A percentile compares a stretch with the other conserved stretches of the same genome.
phyloP scores from a whole-genome alignment of 1,284 basidiomycete genomes.

The Cutaneotrichosporon sp. region DNA sequence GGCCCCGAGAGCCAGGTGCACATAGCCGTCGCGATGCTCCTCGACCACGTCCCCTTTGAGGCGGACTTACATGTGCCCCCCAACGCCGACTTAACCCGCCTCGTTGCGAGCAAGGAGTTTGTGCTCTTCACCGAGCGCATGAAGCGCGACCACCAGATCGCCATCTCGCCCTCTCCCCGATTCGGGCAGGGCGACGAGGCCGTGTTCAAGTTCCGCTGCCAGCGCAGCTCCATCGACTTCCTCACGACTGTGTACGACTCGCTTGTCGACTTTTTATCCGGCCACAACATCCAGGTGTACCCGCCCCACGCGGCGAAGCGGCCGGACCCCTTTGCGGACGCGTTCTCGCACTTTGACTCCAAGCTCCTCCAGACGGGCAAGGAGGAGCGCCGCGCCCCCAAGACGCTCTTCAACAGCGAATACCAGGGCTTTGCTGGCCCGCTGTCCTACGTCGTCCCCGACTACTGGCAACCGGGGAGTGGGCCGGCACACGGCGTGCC shows the following conservation, averaged over 20 bases:
- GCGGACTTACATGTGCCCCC: slow-evolving; percentile 91
- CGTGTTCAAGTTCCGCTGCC: slow-evolving; percentile 89
- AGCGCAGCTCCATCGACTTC: slow-evolving; percentile 90
- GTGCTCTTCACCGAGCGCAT: slow-evolving; percentile 75
- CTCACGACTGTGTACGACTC: slow-evolving; percentile 84
- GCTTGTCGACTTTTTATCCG: slow-evolving; percentile 89
- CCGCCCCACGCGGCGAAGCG: slow-evolving; percentile 46
- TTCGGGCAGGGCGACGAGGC: slow-evolving; percentile 68
- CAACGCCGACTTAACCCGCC: slow-evolving; percentile 70
- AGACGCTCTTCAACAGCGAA: slow-evolving; percentile 81
- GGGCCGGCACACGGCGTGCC: slow-evolving; percentile 2
- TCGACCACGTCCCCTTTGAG: slow-evolving; percentile 96
- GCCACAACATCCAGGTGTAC: slow-evolving; percentile 64
- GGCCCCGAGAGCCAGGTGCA: slow-evolving; percentile 96
- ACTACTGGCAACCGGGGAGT: slow-evolving; percentile 33
- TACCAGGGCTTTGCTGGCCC: slow-evolving; percentile 32
- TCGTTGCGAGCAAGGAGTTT: slow-evolving; percentile 79
- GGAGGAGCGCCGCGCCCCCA: slow-evolving; percentile 63
- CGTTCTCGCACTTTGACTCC: slow-evolving; percentile 95
- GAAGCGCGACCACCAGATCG: slow-evolving; percentile 91
- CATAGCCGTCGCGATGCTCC: slow-evolving; percentile 92
- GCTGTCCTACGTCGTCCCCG: slow-evolving; percentile 33
- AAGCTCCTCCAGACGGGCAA: slow-evolving; percentile 80
- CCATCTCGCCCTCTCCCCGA: slow-evolving; percentile 68
- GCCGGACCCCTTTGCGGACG: slow-evolving; percentile 89